Evolutionary conservation across 768 basidiomycete species (phyloP), one percentile per base, ranked within the genome.

Genomic region (Lactarius quietus): DNA sequence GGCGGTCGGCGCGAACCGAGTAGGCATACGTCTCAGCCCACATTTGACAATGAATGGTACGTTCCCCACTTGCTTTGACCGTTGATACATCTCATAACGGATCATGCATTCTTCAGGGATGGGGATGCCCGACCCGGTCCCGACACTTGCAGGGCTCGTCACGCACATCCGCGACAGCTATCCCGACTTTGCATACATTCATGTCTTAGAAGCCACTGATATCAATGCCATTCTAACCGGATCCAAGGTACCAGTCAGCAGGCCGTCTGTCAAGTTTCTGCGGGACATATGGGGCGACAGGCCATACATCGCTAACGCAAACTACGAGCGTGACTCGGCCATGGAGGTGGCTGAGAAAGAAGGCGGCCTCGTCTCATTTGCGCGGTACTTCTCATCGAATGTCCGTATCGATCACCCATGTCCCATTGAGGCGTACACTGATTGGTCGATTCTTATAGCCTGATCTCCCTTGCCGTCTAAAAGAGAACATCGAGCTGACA

Each of bases 1-100:
- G 3, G 77, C 78, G 15, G 71, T 79, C 60, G 80, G 81, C 3
- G 70, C 73, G 31, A 73, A 77, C 26, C 71, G 72, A 38, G 72
- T 73, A 39, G 79, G 74, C 9, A 70, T 80, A 57, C 76, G 78
- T 6, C 39, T 79, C 28, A 73, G 73, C 62, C 77, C 73, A 20
- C 76, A 61, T 61, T 43, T 56, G n/a, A 63, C 38, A 0, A 35
- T 35, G 36, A 61, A 62, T 18, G 56, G 54, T 66, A 45, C n/a
- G n/a, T n/a, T n/a, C n/a, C n/a, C n/a, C n/a, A n/a, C n/a, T n/a
- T n/a, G n/a, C n/a, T n/a, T n/a, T n/a, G n/a, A n/a, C n/a, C n/a
- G n/a, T n/a, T n/a, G n/a, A n/a, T n/a, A n/a, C n/a, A n/a, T n/a
- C n/a, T n/a, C n/a, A n/a, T n/a, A n/a, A n/a, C n/a, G n/a, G n/a